Evolutionary conservation across 306 rosid species (phyloP).

Genomic region (Malus fusca): DNA sequence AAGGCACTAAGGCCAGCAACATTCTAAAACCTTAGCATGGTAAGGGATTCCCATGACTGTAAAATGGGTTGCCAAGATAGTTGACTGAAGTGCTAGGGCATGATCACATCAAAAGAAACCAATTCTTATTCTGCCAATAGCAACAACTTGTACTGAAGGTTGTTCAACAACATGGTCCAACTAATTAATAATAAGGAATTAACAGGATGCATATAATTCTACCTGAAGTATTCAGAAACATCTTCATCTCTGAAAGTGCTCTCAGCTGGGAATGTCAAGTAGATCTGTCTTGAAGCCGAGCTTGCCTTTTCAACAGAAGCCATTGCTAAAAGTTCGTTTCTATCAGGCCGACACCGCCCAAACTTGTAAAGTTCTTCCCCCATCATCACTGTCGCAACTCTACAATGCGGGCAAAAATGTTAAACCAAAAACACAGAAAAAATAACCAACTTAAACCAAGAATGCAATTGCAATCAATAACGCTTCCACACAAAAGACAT

Average conservation of each 20-base stretch:
- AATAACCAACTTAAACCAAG: background rate
- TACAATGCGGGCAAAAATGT: slow-evolving; percentile 13
- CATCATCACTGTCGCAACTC: slow-evolving; percentile 64
- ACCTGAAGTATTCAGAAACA: slow-evolving; percentile 95
- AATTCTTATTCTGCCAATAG: background rate
- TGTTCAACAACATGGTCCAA: background rate
- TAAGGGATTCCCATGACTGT: background rate
- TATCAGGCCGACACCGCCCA: slow-evolving; percentile 58
- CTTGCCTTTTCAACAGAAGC: slow-evolving; percentile 56
- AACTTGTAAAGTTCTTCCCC: slow-evolving; percentile 67
- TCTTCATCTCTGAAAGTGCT: slow-evolving; percentile 95
- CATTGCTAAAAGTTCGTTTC: slow-evolving; percentile 66
- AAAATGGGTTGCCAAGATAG: background rate
- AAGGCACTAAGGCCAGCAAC: background rate
- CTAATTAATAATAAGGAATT: background rate
- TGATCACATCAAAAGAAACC: background rate
- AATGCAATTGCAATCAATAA: background rate
- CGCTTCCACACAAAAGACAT: background rate
- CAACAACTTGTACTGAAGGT: background rate
- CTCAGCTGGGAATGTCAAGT: slow-evolving; percentile 93
- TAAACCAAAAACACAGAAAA: background rate
- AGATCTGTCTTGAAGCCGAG: slow-evolving; percentile 90
- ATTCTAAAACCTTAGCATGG: background rate
- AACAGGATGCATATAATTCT: slow-evolving; percentile 2
- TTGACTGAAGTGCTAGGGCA: background rate